Percentiles rank a stretch among this genome's conserved stretches.
These are phyloP conservation scores for Lachancea waltii DNA, from an alignment of 805 yeast species.

Conservation along the genomic window DNA sequence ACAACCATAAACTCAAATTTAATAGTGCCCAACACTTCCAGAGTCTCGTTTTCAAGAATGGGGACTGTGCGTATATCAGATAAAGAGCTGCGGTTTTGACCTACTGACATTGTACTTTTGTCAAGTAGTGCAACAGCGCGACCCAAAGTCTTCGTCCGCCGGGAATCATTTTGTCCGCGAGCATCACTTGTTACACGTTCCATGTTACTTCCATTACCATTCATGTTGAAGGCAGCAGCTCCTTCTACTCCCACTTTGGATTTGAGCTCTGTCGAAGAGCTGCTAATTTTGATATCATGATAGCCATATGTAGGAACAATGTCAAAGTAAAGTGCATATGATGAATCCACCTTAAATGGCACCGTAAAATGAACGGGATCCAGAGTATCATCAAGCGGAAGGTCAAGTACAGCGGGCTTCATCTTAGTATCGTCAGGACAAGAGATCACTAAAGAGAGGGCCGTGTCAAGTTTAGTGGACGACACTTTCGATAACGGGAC, in stretches of 20 bases:
- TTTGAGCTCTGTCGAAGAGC: slow-evolving; percentile 1
- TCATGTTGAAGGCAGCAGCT: too few species aligned
- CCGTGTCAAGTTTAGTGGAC: slow-evolving; percentile 83
- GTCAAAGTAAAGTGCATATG: slow-evolving; percentile 67
- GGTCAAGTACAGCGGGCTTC: slow-evolving; percentile 59
- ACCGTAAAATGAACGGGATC: slow-evolving; percentile 72
- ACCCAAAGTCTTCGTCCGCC: slow-evolving; percentile 40
- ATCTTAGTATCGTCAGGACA: slow-evolving; percentile 37
- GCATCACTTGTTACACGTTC: too few species aligned
- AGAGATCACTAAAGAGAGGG: slow-evolving; percentile 64
- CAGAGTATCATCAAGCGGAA: slow-evolving; percentile 73
- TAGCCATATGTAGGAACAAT: slow-evolving; percentile 81
- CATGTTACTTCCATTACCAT: too few species aligned
- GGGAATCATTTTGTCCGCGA: not conserved
- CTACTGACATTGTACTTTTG: slow-evolving; percentile 58
- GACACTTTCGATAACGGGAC: slow-evolving; percentile 73
- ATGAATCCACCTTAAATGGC: slow-evolving; percentile 40
- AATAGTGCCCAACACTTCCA: slow-evolving; percentile 72
- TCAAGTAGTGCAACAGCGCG: slow-evolving; percentile 74
- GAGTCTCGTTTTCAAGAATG: slow-evolving; percentile 59
- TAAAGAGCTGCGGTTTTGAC: slow-evolving; percentile 59
- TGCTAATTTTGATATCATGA: slow-evolving; percentile 16
- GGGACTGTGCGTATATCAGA: slow-evolving; percentile 65
- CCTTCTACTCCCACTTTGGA: not conserved
- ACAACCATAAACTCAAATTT: slow-evolving; percentile 70